These are phyloP conservation scores for Closterium sp. DNA, from an alignment of 139 green algal genomes.

Conservation along the genomic window DNA sequence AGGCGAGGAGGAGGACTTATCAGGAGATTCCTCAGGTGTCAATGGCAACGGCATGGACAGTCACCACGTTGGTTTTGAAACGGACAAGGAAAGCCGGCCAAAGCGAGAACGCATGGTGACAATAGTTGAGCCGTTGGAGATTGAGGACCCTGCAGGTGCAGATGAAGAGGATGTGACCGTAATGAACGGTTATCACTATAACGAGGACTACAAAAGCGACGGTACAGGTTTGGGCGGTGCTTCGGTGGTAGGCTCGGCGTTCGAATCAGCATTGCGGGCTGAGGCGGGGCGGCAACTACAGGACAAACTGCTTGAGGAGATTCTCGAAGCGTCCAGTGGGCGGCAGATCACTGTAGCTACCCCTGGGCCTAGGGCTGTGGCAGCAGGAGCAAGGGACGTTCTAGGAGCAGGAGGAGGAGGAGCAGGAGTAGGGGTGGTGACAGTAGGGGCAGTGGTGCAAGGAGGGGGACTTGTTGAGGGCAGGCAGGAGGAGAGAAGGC, in stretches of 20 bases:
- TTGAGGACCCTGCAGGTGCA: not conserved
- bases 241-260: not conserved
- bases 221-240: not conserved
- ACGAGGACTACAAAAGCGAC: not conserved
- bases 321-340: not conserved
- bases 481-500: not conserved
- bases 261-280: not conserved
- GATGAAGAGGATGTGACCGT: not conserved
- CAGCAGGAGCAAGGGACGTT: not conserved
- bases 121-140: not conserved
- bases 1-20: not conserved
- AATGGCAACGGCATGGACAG: not conserved
- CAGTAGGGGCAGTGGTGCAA: not conserved
- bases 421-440: not conserved
- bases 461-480: not conserved
- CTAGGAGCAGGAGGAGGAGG: not conserved
- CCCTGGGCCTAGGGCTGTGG: not conserved
- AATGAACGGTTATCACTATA: not conserved
- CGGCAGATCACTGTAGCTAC: not conserved
- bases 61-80: not conserved
- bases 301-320: not conserved
- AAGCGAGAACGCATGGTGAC: not conserved
- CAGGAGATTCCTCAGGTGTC: not conserved
- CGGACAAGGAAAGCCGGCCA: not conserved
- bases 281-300: not conserved